These are phyloP conservation scores for Colletotrichum somersetense DNA, from an alignment of 2,329 filamentous ascomycete genomes.

Conservation along the genomic window DNA sequence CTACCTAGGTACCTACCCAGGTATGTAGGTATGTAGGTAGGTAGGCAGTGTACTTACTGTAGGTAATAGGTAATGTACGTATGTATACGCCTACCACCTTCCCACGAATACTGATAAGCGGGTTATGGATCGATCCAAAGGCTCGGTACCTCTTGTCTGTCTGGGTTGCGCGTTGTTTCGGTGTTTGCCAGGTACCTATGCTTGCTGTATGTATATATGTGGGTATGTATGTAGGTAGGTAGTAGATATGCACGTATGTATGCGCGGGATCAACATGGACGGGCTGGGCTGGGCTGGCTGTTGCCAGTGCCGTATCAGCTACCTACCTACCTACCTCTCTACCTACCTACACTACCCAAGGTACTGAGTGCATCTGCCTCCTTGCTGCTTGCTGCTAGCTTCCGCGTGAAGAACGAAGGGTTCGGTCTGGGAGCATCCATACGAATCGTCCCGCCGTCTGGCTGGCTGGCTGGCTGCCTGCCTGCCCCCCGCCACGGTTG, in stretches of 20 bases:
- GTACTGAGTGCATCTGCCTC: not conserved
- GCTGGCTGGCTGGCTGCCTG: not conserved
- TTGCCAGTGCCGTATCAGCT: slow-evolving; percentile 1
- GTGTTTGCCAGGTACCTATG: slow-evolving; percentile 1
- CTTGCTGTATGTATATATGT: not conserved
- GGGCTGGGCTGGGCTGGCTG: not conserved
- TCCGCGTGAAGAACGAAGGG: slow-evolving; percentile 15
- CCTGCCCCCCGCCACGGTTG: not conserved
- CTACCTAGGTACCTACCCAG: not conserved
- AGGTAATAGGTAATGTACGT: no score
- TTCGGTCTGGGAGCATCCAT: slow-evolving; percentile 7
- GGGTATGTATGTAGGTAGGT: no score
- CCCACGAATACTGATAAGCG: not conserved
- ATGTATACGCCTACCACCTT: no score
- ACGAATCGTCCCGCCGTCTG: not conserved
- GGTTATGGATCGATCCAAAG: slow-evolving; percentile 13
- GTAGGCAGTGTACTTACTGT: no score
- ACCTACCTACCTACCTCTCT: no score
- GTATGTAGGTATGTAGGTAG: not conserved
- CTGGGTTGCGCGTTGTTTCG: not conserved
- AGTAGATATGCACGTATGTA: no score
- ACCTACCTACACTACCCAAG: no score
- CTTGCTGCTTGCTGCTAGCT: slow-evolving; percentile 5
- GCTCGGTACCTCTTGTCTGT: not conserved
- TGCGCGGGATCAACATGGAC: not conserved